A percentile compares a stretch with the other conserved stretches of the same genome.
Evolutionary conservation across 2,329 filamentous ascomycete species (phyloP).

Genomic region (Beauveria varroae): DNA sequence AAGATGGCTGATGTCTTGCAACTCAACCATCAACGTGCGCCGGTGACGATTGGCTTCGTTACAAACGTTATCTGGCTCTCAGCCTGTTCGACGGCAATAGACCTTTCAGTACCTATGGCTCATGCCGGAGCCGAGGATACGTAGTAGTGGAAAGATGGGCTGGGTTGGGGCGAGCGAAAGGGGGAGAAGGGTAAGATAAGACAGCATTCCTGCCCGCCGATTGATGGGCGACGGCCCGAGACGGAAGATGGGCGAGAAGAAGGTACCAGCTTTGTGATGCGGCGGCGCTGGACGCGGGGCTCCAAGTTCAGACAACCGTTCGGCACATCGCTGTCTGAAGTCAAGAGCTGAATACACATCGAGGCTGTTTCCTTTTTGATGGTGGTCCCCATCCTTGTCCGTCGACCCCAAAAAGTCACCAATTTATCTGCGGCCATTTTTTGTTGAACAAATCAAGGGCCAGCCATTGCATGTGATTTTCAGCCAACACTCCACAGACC

Average conservation of each 20-base stretch:
- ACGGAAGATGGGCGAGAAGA: neutral
- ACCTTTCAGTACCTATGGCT: neutral
- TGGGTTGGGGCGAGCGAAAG: neutral
- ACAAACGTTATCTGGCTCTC: too few species aligned
- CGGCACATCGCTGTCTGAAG: too few species aligned
- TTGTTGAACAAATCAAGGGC: slow-evolving; percentile 9
- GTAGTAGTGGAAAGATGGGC: too few species aligned
- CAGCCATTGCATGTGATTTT: slow-evolving; percentile 6
- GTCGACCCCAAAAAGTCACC: neutral
- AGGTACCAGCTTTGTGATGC: neutral
- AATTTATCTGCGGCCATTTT: neutral
- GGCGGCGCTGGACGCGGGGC: slow-evolving; percentile 1
- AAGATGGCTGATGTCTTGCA: neutral
- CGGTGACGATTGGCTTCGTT: neutral
- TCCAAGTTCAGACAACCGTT: neutral
- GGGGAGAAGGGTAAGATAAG: neutral
- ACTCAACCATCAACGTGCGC: neutral
- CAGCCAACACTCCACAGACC: slow-evolving; percentile 9
- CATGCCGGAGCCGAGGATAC: neutral
- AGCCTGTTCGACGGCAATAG: too few species aligned
- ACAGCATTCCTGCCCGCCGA: neutral
- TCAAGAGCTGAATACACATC: too few species aligned
- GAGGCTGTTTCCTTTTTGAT: neutral
- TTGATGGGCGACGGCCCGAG: slow-evolving; percentile 5
- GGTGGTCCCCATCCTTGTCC: neutral